Evolutionary conservation across 2,329 filamentous ascomycete species (phyloP), one percentile per base, ranked within the genome.

Genomic region (Penicillium griseofulvum): DNA sequence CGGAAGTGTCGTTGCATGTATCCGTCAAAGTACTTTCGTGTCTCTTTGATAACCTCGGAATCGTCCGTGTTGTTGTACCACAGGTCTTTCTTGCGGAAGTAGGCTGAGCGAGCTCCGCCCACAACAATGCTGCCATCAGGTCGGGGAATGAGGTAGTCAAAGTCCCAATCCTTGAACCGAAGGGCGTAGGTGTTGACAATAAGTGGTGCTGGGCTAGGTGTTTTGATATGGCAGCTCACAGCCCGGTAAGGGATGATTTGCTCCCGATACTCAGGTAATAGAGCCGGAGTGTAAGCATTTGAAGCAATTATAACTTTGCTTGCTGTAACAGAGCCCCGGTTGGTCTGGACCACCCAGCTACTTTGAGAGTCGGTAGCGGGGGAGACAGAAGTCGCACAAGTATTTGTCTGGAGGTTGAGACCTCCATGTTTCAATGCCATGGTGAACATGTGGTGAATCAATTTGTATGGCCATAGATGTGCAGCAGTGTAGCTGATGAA

Each of bases 71-170:
- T 45, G 10, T 33, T 33, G n/a, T 45, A 45, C 42, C 42, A 45
- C 11, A 5, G 4, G 4, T 22, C 28, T 3, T 51, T 60, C 2
- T 60, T 58, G 1, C 58, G 19, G 2, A 63, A 48, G 39, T 67
- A 68, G n/a, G 58, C 59, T 10, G 85, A 80, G 1, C 82, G 82
- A 1, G 77, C 84, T 8, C 86, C 85, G 1, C 86, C 85, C 9
- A 87, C 84, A 39, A 88, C 72, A 12, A 87, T 79, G 2, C 76
- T 73, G 0, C 76, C 77, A 16, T 72, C 66, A 0, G 81, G 81
- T 1, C 83, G 76, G 5, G 81, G 76, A 10, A 88, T 80, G 80
- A 88, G 83, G 67, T 88, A 89, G 54, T 62, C 64, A 42, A 42
- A 42, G 8, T 42, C 5, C 16, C 42, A 12, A 4, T 19, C n/a